A percentile compares a stretch with the other conserved stretches of the same genome.
Conservation (phyloP, 129 eudicot species). For the Smallanthus sonchifolius region DNA sequence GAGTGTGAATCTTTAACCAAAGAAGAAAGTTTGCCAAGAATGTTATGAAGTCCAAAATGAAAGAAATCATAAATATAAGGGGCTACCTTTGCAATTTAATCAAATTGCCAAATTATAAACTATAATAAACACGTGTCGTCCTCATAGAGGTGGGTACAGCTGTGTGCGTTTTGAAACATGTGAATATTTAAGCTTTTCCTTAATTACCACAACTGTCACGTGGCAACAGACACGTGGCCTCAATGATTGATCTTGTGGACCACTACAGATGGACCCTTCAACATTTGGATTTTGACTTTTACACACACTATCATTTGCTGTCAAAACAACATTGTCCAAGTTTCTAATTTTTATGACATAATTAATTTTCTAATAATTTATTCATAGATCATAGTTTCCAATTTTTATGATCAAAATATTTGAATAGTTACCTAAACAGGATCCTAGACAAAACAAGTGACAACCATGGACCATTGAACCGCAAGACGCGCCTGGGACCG, state of each 20-base stretch:
- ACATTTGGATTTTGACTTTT: constrained; percentile 15
- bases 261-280: neutral
- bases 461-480: neutral
- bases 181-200: constrained; percentile 24
- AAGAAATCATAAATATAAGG: neutral
- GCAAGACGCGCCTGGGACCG: neutral
- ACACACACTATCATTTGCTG: neutral
- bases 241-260: constrained; percentile 12
- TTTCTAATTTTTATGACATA: neutral
- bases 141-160: neutral
- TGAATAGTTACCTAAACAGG: too few species aligned
- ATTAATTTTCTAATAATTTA: too few species aligned
- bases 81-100: neutral
- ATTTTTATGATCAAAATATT: too few species aligned
- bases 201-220: constrained; percentile 27
- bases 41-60: neutral
- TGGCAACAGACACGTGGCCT: constrained; percentile 29
- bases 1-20: neutral
- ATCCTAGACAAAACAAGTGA: neutral
- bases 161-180: constrained; percentile 19
- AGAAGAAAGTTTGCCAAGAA: neutral
- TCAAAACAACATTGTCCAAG: neutral
- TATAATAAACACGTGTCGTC: constrained; percentile 6
- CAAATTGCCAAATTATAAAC: neutral
- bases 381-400: too few species aligned